phyloP scores from a whole-genome alignment of 208 protist genomes.

The Trypanosoma platydactyli region DNA sequence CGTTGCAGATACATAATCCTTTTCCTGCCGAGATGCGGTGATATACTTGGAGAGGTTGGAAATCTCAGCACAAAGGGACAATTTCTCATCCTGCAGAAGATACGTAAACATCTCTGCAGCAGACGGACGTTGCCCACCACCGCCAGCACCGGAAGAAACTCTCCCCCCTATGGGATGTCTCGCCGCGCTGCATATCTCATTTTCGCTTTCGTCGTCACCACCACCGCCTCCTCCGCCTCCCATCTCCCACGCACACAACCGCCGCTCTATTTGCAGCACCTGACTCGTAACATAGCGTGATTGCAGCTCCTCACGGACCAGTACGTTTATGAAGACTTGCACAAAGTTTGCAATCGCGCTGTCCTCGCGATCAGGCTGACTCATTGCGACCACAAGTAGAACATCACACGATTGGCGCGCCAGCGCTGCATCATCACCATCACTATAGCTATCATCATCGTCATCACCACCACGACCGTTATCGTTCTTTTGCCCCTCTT shows the following conservation, averaged over 20 bases:
- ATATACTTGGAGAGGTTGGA: constrained; percentile 10
- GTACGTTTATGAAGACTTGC: constrained; percentile 81
- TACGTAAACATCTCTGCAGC: constrained; percentile 6
- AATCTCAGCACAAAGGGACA: constrained; percentile 25
- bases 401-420: constrained; percentile 4
- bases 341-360: constrained; percentile 65
- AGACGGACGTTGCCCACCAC: not conserved
- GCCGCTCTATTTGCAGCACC: constrained; percentile 46
- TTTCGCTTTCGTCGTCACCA: constrained; percentile 19
- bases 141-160: not conserved
- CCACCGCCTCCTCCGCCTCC: constrained; percentile 21
- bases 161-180: no score
- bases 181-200: not conserved
- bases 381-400: constrained; percentile 75
- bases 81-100: constrained; percentile 13
- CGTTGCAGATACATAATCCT: not conserved
- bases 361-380: constrained; percentile 57
- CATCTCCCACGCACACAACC: constrained; percentile 38
- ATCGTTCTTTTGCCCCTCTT: not conserved
- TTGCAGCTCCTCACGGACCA: constrained; percentile 73
- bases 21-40: not conserved
- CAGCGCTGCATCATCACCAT: not conserved
- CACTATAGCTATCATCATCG: not conserved
- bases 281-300: constrained; percentile 56
- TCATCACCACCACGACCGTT: no score